phyloP scores from a whole-genome alignment of 306 rosid genomes.

The Vigna reflexopilosa region DNA sequence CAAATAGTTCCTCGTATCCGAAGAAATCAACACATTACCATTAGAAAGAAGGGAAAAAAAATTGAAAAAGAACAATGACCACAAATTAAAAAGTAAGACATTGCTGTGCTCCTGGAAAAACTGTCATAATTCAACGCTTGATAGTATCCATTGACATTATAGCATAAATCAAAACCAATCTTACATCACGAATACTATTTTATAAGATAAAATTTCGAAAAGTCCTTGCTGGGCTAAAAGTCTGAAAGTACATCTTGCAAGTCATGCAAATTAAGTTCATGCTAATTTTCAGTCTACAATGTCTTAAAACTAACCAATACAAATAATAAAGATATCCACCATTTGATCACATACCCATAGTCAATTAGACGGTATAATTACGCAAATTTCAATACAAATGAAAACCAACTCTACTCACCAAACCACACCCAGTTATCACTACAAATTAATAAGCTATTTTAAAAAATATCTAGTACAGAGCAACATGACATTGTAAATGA shows the following conservation, averaged over 20 bases:
- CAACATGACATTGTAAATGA: slow-evolving; percentile 35
- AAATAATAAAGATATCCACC: neutral
- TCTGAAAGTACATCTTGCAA: neutral
- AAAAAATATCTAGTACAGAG: neutral
- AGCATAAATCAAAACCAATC: slow-evolving; percentile 42
- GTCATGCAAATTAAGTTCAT: slow-evolving; percentile 1
- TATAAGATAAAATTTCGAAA: slow-evolving; percentile 33
- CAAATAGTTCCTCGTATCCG: neutral
- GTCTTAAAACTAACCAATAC: neutral
- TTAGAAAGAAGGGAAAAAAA: neutral
- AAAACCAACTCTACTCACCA: neutral
- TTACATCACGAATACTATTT: slow-evolving; percentile 8
- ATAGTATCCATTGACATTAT: slow-evolving; percentile 14
- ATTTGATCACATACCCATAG: neutral
- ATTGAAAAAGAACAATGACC: neutral
- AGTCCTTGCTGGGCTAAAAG: slow-evolving; percentile 7
- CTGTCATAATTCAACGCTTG: slow-evolving; percentile 19
- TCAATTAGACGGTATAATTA: neutral
- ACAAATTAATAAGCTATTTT: slow-evolving; percentile 11
- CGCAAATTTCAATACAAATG: neutral
- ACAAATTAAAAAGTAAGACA: neutral
- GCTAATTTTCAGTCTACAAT: neutral
- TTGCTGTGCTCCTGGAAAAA: neutral
- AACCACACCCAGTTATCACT: neutral
- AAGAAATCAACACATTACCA: slow-evolving; percentile 36